Evolutionary conservation across 2,329 filamentous ascomycete species (phyloP).

Genomic region (Coniella lustricola): DNA sequence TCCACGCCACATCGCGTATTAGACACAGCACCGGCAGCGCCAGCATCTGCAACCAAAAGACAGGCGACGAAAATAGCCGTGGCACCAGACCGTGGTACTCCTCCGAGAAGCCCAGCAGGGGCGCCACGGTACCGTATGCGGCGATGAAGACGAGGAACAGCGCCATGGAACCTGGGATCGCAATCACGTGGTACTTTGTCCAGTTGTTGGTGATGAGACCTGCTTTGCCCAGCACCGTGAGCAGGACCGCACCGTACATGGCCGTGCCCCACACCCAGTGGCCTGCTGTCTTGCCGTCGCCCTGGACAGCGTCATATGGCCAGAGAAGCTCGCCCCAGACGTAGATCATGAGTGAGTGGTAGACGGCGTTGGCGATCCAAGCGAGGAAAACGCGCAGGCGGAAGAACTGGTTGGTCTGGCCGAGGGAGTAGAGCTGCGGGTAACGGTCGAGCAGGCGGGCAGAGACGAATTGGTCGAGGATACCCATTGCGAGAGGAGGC

Average conservation of each 20-base stretch:
- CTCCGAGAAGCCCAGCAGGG: slow-evolving; percentile 69
- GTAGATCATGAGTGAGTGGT: slow-evolving; percentile 92
- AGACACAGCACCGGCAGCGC: slow-evolving; percentile 76
- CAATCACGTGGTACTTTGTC: slow-evolving; percentile 96
- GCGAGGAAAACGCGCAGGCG: slow-evolving; percentile 84
- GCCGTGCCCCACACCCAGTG: slow-evolving; percentile 98
- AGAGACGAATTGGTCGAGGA: slow-evolving; percentile 96
- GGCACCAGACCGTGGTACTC: slow-evolving; percentile 85
- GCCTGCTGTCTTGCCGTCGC: slow-evolving; percentile 74
- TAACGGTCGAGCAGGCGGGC: slow-evolving; percentile 90
- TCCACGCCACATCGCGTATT: slow-evolving; percentile 87
- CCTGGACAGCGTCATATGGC: slow-evolving; percentile 68
- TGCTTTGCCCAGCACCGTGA: slow-evolving; percentile 91
- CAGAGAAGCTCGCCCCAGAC: slow-evolving; percentile 76
- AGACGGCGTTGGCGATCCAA: slow-evolving; percentile 92
- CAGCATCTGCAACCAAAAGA: slow-evolving; percentile 89
- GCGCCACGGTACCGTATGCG: slow-evolving; percentile 78
- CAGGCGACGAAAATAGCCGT: slow-evolving; percentile 68
- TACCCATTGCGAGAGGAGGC: slow-evolving; percentile 87
- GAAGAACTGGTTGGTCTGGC: slow-evolving; percentile 91
- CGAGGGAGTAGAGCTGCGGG: slow-evolving; percentile 88
- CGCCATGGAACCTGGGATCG: slow-evolving; percentile 86
- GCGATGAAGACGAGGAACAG: slow-evolving; percentile 91
- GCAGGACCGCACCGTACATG: slow-evolving; percentile 88
- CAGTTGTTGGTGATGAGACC: slow-evolving; percentile 93